Base-by-base conservation (phyloP, 1,284 basidiomycete species). In the Heterobasidion annosum region DNA sequence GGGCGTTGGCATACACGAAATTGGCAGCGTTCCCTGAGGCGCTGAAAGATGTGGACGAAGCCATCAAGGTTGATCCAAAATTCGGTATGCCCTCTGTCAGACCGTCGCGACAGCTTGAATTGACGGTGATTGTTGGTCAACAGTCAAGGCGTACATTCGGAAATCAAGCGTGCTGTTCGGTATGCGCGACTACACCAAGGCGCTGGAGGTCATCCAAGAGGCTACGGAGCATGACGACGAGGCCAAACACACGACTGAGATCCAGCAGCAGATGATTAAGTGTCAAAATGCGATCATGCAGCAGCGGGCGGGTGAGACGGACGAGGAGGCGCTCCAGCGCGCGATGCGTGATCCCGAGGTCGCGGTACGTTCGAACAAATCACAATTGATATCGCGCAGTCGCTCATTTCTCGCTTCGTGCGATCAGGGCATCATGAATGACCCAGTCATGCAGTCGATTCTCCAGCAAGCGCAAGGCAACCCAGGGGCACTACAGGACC, bases 271-370 rank as follows among this genome's bases (percentile, higher is more conserved):
- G 66, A 81, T 93, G 67, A 67, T 78, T 57, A 96, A 95, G 74
- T 78, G 84, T 62, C 86, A 94, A 65, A 79, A 83, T 67, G 93
- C 91, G 46, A 70, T 96, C 54, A 90, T 85, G 68, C 75, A 76
- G 48, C 85, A 98, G 68, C 83, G 94, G n/a, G 79, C 84, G 18
- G 83, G 77, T 50, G 97, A 99, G 74, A 85, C 85, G 13, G 93
- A 98, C 64, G 93, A 99, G 69, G 82, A 99, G 76, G 93, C 94
- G 16, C 76, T 98, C 58, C 81, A 90, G 65, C 79, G 96, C 35
- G 97, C 96, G 9, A 98, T 98, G 95, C 80, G 93, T 54, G 96
- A 99, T 74, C 97, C 97, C 7, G 96, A 99, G 72, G 82, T 98
- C 52, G 90, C 89, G 56, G 85, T 88, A 75, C 69, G 88, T 37